Conservation (phyloP, 768 basidiomycete species). For the Leucocoprinus birnbaumii region DNA sequence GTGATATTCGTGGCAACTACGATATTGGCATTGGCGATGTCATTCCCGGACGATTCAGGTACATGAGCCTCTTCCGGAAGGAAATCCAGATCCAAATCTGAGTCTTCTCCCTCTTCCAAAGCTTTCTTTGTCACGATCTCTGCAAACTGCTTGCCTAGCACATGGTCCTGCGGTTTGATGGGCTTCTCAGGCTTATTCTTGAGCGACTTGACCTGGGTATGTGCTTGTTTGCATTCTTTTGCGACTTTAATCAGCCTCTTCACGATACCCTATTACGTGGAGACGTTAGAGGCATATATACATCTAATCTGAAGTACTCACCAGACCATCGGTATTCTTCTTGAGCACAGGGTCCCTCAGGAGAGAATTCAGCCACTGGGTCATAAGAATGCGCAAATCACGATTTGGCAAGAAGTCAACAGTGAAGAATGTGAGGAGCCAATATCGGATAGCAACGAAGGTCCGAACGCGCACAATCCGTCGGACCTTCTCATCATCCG, state of each 20-base stretch:
- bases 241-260: slow-evolving; percentile 81
- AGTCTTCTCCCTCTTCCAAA: slow-evolving; percentile 49
- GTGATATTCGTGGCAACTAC: slow-evolving; percentile 34
- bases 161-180: slow-evolving; percentile 31
- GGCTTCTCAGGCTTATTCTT: slow-evolving; percentile 28
- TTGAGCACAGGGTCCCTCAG: slow-evolving; percentile 68
- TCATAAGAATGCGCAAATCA: slow-evolving; percentile 68
- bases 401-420: slow-evolving; percentile 85
- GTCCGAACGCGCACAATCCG: slow-evolving; percentile 85
- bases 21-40: slow-evolving; percentile 49
- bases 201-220: slow-evolving; percentile 35
- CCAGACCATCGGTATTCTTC: slow-evolving; percentile 66
- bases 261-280: slow-evolving; percentile 60
- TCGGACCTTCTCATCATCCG: slow-evolving; percentile 66
- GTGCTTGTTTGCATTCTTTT: slow-evolving; percentile 74
- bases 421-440: slow-evolving; percentile 87
- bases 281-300: slow-evolving; percentile 11
- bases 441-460: slow-evolving; percentile 87
- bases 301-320: slow-evolving; percentile 32
- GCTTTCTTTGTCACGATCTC: slow-evolving; percentile 45
- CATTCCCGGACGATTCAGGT: slow-evolving; percentile 28
- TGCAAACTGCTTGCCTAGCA: slow-evolving; percentile 66
- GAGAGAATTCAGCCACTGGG: slow-evolving; percentile 81
- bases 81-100: slow-evolving; percentile 80
- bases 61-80: slow-evolving; percentile 46